A percentile compares a stretch with the other conserved stretches of the same genome.
phyloP scores from a whole-genome alignment of 176 grass and related monocot species.

The Typha latifolia region DNA sequence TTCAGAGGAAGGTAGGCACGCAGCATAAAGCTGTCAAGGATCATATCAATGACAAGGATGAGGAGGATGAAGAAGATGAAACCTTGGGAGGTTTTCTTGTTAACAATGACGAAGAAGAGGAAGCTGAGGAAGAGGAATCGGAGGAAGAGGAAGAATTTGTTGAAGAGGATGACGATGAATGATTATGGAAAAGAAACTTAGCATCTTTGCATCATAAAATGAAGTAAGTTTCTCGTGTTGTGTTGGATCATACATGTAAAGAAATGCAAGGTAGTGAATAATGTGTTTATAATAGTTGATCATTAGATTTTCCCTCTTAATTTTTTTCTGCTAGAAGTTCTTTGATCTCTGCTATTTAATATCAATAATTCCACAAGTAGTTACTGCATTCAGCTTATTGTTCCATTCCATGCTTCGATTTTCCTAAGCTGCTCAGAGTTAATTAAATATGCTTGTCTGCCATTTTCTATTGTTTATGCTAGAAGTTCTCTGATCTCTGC shows the following conservation, averaged over 20 bases:
- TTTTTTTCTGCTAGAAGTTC: not conserved
- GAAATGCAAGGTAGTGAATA: not conserved
- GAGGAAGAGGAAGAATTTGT: constrained; percentile 21
- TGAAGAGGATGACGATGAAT: constrained; percentile 34
- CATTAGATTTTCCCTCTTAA: not conserved
- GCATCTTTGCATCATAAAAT: not conserved
- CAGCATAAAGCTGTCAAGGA: constrained; percentile 1
- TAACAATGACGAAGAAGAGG: constrained; percentile 27
- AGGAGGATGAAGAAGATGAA: constrained; percentile 52
- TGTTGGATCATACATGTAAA: not conserved
- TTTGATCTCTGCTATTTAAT: not conserved
- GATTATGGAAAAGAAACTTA: constrained; percentile 22
- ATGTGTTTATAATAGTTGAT: not conserved
- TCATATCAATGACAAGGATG: not conserved
- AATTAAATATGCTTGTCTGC: no score
- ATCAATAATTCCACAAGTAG: not conserved
- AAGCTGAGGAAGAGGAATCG: constrained; percentile 11
- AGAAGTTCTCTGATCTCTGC: no score
- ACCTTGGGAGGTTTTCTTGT: constrained; percentile 82
- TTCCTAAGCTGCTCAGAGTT: no score
- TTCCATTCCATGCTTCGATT: not conserved
- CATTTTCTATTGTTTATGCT: no score
- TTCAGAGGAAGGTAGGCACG: not conserved
- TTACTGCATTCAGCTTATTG: not conserved
- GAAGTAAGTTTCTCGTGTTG: not conserved